A percentile compares a stretch with the other conserved stretches of the same genome.
Conservation (phyloP, 768 basidiomycete genomes). For the Polyporus arcularius region DNA sequence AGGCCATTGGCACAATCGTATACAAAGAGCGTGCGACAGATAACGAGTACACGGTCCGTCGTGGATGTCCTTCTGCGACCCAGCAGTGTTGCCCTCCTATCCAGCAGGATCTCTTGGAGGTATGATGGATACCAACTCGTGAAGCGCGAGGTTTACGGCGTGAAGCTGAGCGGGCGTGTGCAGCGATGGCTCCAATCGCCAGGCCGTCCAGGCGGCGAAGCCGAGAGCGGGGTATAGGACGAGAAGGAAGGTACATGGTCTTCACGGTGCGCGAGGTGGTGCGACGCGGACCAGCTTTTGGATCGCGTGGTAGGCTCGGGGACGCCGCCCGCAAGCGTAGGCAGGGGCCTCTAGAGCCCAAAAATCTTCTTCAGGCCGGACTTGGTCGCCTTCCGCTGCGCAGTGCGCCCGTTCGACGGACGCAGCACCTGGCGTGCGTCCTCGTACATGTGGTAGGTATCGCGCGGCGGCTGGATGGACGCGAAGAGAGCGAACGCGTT, state of each 20-base stretch:
- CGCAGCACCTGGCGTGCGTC: slow-evolving; percentile 22
- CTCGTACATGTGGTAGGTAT: slow-evolving; percentile 22
- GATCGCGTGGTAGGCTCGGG: not conserved
- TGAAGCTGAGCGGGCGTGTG: not conserved
- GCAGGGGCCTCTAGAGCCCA: slow-evolving; percentile 11
- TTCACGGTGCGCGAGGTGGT: not conserved
- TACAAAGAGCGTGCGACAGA: too few relatives aligned
- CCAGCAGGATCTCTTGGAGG: not conserved
- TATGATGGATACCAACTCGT: not conserved
- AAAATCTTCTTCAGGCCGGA: slow-evolving; percentile 23
- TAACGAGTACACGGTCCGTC: not conserved
- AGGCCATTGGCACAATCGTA: too few relatives aligned
- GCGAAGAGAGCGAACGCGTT: slow-evolving; percentile 22
- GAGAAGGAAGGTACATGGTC: too few relatives aligned
- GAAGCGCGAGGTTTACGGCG: not conserved
- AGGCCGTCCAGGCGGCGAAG: not conserved
- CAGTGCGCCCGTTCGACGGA: slow-evolving; percentile 14
- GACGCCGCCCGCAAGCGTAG: too few relatives aligned
- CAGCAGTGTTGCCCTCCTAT: not conserved
- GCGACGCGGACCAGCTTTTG: not conserved
- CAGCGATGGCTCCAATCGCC: not conserved
- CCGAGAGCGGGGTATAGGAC: not conserved
- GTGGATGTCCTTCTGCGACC: not conserved
- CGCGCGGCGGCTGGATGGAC: slow-evolving; percentile 21
- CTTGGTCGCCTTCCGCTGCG: slow-evolving; percentile 5